Evolutionary conservation across 2,329 filamentous ascomycete species (phyloP).

Genomic region (Lojkania enalia): DNA sequence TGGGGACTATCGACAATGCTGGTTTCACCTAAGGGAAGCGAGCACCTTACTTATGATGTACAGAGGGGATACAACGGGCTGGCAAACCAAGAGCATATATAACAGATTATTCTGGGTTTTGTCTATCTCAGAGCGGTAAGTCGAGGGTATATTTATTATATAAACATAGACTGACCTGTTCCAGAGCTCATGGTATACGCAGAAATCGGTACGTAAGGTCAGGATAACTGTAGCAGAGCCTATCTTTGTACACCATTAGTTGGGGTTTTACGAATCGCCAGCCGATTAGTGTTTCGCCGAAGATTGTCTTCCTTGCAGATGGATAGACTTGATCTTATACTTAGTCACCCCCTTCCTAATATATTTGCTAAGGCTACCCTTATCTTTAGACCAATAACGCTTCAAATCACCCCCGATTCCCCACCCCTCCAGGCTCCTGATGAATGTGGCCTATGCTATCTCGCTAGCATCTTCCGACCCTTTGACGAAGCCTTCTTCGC

Average conservation of each 20-base stretch:
- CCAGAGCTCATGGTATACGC: constrained; percentile 70
- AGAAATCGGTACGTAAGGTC: no score
- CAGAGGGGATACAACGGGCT: constrained; percentile 7
- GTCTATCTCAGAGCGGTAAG: constrained; percentile 30
- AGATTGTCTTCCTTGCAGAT: no score
- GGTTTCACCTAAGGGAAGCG: constrained; percentile 78
- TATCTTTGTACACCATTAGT: no score
- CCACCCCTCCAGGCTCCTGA: constrained; percentile 65
- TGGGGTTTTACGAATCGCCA: no score
- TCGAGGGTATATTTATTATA: not conserved
- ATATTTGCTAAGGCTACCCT: no score
- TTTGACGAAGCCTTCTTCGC: constrained; percentile 68
- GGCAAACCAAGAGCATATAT: constrained; percentile 17
- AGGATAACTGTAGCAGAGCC: no score
- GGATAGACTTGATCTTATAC: no score
- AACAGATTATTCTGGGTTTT: constrained; percentile 30
- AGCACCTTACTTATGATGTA: constrained; percentile 60
- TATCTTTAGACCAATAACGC: constrained; percentile 70
- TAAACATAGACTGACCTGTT: not conserved
- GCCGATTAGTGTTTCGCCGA: no score
- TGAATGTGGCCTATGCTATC: constrained; percentile 57
- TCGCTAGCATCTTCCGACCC: constrained; percentile 66
- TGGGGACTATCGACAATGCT: constrained; percentile 74
- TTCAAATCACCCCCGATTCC: constrained; percentile 70
- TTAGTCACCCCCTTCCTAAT: no score